Base-by-base conservation (phyloP, 2,329 filamentous ascomycete species). In the Pseudogymnoascus sp. region DNA sequence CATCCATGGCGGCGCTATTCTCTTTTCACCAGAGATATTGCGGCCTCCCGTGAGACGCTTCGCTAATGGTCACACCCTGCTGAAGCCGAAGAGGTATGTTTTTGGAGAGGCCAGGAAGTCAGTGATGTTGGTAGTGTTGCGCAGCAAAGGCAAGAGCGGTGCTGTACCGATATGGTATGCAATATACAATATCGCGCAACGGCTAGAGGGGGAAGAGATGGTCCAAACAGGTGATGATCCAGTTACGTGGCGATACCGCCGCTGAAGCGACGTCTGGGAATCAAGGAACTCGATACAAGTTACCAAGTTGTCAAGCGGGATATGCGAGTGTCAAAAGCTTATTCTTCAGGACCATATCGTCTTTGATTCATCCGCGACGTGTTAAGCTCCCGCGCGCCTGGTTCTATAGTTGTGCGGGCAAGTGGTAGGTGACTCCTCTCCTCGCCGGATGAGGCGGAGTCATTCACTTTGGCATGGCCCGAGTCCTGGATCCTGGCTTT, bases 361-460 rank as follows among this genome's bases (percentile, higher is more conserved):
- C 29, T 55, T 55, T 55, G 48, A 21, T 55, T 55, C 29, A 10
- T 9, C 48, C 29, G 48, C 29, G 48, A 55, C 35, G 48, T 55
- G 29, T 29, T 55, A 29, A 55, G 48, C 29, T 55, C 15, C 48
- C 15, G 29, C 10, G 15, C 48, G 48, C 48, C 29, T 55, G 29
- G 5, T 55, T 55, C 48, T 55, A 55, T 55, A 55, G 48, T 55
- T 55, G 48, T 29, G 15, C 48, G 48, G 13, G 48, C 29, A 55
- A 33, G 48, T 33, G 48, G 48, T 55, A 33, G 9, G 48, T 55
- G 48, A 35, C 48, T 55, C 48, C 29, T 55, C 29, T 55, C 48
- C 48, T 55, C 48, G 48, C 29, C 29, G 48, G 48, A 35, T 35
- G 48, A 55, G 48, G 48, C 48, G 48, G 48, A 55, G 48, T 55